Conservation (phyloP, 441 rosid species). For the Populus hybrid region DNA sequence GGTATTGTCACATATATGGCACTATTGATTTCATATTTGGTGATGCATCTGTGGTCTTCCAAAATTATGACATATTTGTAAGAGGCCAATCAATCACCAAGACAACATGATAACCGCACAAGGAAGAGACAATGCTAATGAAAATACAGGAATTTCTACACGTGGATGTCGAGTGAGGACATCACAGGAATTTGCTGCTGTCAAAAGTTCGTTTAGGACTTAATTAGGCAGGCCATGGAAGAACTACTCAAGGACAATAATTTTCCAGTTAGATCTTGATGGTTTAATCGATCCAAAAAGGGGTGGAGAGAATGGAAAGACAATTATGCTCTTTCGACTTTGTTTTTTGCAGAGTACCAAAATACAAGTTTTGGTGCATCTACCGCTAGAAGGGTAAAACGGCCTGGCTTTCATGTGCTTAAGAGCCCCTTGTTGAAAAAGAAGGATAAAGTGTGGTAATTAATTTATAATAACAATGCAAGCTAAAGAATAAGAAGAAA, state of each 20-base stretch:
- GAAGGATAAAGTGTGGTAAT: no score
- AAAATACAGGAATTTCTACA: conserved; percentile 56
- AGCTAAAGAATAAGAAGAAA: no score
- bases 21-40: conserved; percentile 70
- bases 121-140: conserved; percentile 44
- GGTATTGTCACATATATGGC: conserved; percentile 61
- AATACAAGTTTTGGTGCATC: conserved; percentile 49
- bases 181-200: conserved; percentile 32
- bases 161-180: conserved; percentile 44
- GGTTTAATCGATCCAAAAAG: conserved; percentile 48
- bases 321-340: conserved; percentile 45
- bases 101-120: conserved; percentile 57
- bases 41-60: conserved; percentile 48
- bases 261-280: conserved; percentile 52
- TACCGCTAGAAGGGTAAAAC: conserved; percentile 35
- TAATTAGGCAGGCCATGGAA: conserved; percentile 73
- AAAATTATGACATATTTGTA: conserved; percentile 61
- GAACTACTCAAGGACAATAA: conserved; percentile 51
- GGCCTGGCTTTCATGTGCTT: conserved; percentile 64
- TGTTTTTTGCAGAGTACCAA: conserved; percentile 58
- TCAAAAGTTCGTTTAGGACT: conserved; percentile 29
- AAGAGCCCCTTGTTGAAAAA: conserved; percentile 1
- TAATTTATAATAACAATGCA: no score
- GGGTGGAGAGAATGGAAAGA: conserved; percentile 70
- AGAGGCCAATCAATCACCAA: conserved; percentile 48